A percentile compares a stretch with the other conserved stretches of the same genome.
Evolutionary conservation across 345 rosid species (phyloP).

Genomic region (Excoecaria agallocha): DNA sequence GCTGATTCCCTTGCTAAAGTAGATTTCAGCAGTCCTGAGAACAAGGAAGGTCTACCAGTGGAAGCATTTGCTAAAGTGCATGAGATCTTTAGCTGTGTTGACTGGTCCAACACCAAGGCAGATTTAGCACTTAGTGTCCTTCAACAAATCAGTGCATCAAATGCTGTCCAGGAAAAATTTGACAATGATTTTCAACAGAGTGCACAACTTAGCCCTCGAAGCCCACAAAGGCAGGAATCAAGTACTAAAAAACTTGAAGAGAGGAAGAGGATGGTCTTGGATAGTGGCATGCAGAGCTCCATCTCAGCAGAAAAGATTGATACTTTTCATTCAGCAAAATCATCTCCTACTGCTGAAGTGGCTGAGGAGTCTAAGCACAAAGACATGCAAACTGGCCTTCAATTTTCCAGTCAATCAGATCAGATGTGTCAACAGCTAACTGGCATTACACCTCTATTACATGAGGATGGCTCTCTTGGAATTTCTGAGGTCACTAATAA

Average conservation of each 20-base stretch:
- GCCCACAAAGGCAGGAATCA: slow-evolving; percentile 39
- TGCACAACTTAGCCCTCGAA: slow-evolving; percentile 37
- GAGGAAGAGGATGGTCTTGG: slow-evolving; percentile 32
- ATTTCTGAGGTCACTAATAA: slow-evolving; percentile 16
- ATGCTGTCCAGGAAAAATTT: slow-evolving; percentile 42
- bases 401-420: slow-evolving; percentile 21
- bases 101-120: slow-evolving; percentile 66
- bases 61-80: slow-evolving; percentile 94
- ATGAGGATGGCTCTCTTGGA: slow-evolving; percentile 26
- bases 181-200: slow-evolving; percentile 32
- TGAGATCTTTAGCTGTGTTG: slow-evolving; percentile 78
- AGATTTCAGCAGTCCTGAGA: slow-evolving; percentile 66
- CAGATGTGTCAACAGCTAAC: slow-evolving; percentile 20
- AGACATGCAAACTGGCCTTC: slow-evolving; percentile 24
- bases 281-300: slow-evolving; percentile 34
- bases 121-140: slow-evolving; percentile 75
- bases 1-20: slow-evolving; percentile 60
- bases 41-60: slow-evolving; percentile 77
- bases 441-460: slow-evolving; percentile 27
- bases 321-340: slow-evolving; percentile 24
- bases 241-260: slow-evolving; percentile 43
- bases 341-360: slow-evolving; percentile 21
- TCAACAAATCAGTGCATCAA: slow-evolving; percentile 65
- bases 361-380: slow-evolving; percentile 11
- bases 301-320: slow-evolving; percentile 35